Evolutionary conservation across 768 basidiomycete genomes (phyloP).

Genomic region (Coprinopsis cinerea): DNA sequence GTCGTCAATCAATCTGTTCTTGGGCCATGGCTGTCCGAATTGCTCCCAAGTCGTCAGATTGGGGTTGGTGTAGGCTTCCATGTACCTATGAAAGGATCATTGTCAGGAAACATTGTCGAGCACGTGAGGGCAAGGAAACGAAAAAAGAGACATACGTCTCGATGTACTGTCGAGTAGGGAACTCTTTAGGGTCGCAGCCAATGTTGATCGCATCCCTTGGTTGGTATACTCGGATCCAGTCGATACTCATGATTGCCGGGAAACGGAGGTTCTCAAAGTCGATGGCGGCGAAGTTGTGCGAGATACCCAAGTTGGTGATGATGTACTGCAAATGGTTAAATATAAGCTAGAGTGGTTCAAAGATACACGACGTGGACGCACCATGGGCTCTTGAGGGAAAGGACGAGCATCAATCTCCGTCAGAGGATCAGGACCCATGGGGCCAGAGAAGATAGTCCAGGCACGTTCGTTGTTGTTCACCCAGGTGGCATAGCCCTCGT

Average conservation of each 20-base stretch:
- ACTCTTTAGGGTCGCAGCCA: conserved; percentile 65
- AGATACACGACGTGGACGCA: conserved; percentile 30
- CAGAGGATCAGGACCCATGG: conserved; percentile 43
- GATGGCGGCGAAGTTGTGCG: conserved; percentile 59
- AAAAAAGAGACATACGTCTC: conserved; percentile 39
- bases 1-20: conserved; percentile 22
- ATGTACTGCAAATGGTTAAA: conserved; percentile 41
- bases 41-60: conserved; percentile 37
- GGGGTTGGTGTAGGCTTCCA: conserved; percentile 35
- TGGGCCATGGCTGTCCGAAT: conserved; percentile 31
- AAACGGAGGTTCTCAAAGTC: conserved; percentile 51
- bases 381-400: conserved; percentile 70
- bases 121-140: background rate
- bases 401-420: conserved; percentile 53
- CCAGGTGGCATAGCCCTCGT: conserved; percentile 65
- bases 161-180: conserved; percentile 77
- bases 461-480: conserved; percentile 53
- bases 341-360: conserved; percentile 5
- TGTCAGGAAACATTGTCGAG: too few relatives aligned
- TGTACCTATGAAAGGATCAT: conserved; percentile 24
- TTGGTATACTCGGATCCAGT: conserved; percentile 80
- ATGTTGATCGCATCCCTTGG: conserved; percentile 41
- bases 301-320: conserved; percentile 67
- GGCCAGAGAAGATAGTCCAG: conserved; percentile 63
- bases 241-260: conserved; percentile 62